phyloP scores from a whole-genome alignment of 2,329 filamentous ascomycete species.

The Blumeria hordei region DNA sequence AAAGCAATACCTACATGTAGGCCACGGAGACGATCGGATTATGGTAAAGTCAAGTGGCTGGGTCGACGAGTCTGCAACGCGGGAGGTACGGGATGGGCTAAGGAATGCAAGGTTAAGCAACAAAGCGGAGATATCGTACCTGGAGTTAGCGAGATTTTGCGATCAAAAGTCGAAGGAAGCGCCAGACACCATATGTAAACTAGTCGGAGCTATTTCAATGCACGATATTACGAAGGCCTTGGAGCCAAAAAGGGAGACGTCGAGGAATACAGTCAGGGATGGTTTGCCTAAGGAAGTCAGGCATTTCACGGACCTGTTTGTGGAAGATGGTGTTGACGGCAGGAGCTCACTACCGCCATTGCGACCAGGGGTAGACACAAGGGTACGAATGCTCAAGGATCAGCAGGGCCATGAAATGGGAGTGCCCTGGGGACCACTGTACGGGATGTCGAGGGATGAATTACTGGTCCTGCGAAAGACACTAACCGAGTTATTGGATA shows the following conservation, averaged over 20 bases:
- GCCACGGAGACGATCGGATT: neutral
- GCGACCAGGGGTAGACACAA: neutral
- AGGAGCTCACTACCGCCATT: neutral
- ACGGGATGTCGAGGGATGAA: neutral
- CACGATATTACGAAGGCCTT: neutral
- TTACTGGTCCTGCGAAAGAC: neutral
- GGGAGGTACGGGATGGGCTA: neutral
- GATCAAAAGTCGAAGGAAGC: too few species aligned
- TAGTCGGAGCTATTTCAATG: neutral
- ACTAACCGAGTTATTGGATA: neutral
- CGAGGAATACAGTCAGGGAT: neutral
- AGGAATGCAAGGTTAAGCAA: too few species aligned
- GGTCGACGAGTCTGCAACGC: neutral
- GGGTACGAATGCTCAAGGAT: neutral
- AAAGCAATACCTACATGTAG: neutral
- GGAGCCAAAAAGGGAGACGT: neutral
- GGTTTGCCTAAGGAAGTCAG: neutral
- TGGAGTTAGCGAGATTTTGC: too few species aligned
- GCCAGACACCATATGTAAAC: too few species aligned
- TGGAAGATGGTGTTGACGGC: neutral
- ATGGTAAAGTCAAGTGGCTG: neutral
- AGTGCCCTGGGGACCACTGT: neutral
- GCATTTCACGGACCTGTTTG: neutral
- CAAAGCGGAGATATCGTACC: too few species aligned
- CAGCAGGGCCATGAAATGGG: neutral